Evolutionary conservation across 2,329 filamentous ascomycete species (phyloP), one percentile per base, ranked within the genome.

Genomic region (Ceratocystis huliohia): DNA sequence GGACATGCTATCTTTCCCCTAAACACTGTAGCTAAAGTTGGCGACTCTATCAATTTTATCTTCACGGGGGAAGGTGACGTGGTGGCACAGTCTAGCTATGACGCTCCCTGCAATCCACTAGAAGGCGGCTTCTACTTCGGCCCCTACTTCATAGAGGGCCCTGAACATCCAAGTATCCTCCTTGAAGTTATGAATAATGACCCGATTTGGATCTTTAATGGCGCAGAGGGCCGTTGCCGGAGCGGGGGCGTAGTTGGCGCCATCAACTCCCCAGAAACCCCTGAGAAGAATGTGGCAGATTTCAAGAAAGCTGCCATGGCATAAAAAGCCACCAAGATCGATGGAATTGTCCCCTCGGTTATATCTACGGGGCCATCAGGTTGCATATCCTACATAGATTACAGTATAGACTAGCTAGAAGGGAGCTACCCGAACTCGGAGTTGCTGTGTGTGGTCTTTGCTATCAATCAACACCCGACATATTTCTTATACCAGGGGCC

Each of bases 1-100:
- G 0, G 17, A 10, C 6, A 17, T 15, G 17, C 71, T 61, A 84
- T 84, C 73, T 75, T 1, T 62, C 82, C 82, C 1, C 75, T 79
- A 68, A 78, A 77, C 69, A 74, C 82, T 53, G 77, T 76, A 2
- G 82, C 81, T n/a, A 72, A 75, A 13, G 66, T 77, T 7, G 81
- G 81, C 67, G 80, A 82, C 68, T 69, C 80, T 2, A 72, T 84
- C 66, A 80, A 84, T 74, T 84, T 79, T 75, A 78, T 81, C 71
- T 84, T 80, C 76, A 77, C 77, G 68, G 76, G 81, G 8, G 71
- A 70, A 66, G 81, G 79, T 73, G 81, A 83, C 76, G 77, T 77
- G 17, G 74, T 84, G 56, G 76, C 70, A 1, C 74, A 78, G 71
- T 77, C 76, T 53, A 74, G 71, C 71, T 80, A 79, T 68, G 74